Conservation (phyloP, 305 asterid species). For the Fraxinus paxiana region DNA sequence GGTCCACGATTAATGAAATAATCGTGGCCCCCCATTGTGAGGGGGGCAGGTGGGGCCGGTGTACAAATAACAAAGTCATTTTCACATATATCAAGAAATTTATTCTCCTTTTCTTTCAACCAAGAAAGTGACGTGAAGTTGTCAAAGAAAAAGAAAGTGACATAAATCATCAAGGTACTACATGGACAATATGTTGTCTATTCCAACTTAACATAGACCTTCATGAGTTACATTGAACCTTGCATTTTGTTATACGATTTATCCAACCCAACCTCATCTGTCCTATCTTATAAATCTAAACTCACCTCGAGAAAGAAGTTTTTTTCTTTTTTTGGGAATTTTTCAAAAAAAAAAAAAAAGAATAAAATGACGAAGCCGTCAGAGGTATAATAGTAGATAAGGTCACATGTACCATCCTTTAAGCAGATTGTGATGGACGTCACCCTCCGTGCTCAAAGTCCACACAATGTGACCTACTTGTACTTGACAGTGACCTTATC, state of each 20-base stretch:
- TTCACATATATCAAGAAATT: neutral
- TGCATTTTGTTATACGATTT: neutral
- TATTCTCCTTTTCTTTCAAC: neutral
- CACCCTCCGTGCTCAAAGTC: neutral
- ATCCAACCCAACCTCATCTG: neutral
- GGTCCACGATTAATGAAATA: too few relatives aligned
- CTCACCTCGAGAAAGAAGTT: neutral
- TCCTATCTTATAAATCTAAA: too few relatives aligned
- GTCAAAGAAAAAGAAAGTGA: neutral
- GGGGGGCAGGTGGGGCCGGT: too few relatives aligned
- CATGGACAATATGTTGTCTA: neutral
- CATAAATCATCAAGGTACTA: neutral
- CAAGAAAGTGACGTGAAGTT: neutral
- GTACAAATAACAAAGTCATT: too few relatives aligned
- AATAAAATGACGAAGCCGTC: neutral
- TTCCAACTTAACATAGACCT: neutral
- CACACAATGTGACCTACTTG: neutral
- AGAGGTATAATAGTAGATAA: too few relatives aligned
- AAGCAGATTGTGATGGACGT: neutral
- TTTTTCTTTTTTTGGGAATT: too few relatives aligned
- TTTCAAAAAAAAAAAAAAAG: too few relatives aligned
- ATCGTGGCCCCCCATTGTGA: too few relatives aligned
- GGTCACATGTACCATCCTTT: neutral
- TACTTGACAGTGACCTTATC: neutral
- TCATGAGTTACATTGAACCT: neutral